Evolutionary conservation across 805 yeast genomes (phyloP).

Genomic region (Pichia californica): DNA sequence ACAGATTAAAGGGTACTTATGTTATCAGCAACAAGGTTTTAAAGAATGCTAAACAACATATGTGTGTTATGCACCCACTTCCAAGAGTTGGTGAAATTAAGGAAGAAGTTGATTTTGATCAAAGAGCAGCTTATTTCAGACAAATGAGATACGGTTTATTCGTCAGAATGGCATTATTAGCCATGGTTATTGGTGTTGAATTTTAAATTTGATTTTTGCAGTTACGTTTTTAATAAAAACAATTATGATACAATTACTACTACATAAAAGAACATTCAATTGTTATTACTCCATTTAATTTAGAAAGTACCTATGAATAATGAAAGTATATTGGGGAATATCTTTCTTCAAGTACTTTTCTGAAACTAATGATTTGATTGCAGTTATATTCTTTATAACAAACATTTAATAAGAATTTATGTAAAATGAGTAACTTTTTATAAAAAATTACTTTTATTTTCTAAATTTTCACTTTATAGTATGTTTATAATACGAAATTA

Average conservation of each 20-base stretch:
- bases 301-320: background rate
- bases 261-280: too few species aligned
- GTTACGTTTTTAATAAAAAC: too few species aligned
- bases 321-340: conserved; percentile 16
- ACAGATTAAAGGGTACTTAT: conserved; percentile 84
- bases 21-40: conserved; percentile 88
- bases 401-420: background rate
- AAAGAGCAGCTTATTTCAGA: conserved; percentile 98
- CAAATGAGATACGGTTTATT: conserved; percentile 98
- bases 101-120: conserved; percentile 98
- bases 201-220: conserved; percentile 39
- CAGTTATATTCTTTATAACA: background rate
- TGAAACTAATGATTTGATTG: too few species aligned
- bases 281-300: too few species aligned
- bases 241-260: too few species aligned
- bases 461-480: background rate
- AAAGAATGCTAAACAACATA: conserved; percentile 91
- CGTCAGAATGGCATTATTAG: conserved; percentile 97
- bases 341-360: too few species aligned
- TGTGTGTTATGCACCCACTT: conserved; percentile 98
- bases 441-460: too few species aligned
- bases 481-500: background rate
- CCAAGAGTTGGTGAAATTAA: conserved; percentile 96
- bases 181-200: conserved; percentile 96
- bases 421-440: background rate